Evolutionary conservation across 768 basidiomycete genomes (phyloP).

Genomic region (Saitozyma podzolica): DNA sequence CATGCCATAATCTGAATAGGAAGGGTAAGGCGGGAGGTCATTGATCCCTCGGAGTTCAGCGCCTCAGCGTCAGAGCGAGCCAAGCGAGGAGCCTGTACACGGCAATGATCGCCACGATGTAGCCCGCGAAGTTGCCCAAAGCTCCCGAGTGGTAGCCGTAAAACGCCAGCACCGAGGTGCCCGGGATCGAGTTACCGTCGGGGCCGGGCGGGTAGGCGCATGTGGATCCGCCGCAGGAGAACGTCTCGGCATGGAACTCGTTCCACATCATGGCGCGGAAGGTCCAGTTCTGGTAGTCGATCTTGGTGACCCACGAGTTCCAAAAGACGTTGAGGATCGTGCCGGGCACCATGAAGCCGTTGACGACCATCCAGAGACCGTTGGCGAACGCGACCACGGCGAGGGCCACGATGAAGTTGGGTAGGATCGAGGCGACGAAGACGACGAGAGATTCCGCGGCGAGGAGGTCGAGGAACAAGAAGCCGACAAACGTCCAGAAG

Average conservation of each 20-base stretch:
- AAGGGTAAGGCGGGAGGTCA: no score
- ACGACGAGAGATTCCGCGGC: constrained; percentile 10
- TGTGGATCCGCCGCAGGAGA: not conserved
- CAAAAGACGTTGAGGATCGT: constrained; percentile 13
- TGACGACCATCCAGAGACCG: constrained; percentile 9
- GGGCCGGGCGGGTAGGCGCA: not conserved
- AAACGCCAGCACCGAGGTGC: not conserved
- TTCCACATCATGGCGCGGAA: constrained; percentile 6
- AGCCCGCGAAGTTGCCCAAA: not conserved
- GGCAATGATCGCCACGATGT: not conserved
- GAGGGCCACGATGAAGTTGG: constrained; percentile 12
- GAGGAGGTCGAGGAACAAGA: constrained; percentile 9
- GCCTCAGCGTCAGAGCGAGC: no score
- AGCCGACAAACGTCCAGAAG: constrained; percentile 10
- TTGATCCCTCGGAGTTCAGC: no score
- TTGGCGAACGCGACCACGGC: constrained; percentile 10
- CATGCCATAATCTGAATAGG: no score
- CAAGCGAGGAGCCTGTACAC: not conserved
- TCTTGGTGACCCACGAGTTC: constrained; percentile 9
- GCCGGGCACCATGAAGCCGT: constrained; percentile 8
- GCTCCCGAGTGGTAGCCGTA: not conserved
- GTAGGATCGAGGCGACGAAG: constrained; percentile 8
- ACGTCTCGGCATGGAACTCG: not conserved
- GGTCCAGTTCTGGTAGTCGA: constrained; percentile 8
- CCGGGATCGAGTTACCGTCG: not conserved